These are phyloP conservation scores for Fusarium guadeloupense DNA, from an alignment of 2,329 filamentous ascomycete genomes.

Conservation along the genomic window DNA sequence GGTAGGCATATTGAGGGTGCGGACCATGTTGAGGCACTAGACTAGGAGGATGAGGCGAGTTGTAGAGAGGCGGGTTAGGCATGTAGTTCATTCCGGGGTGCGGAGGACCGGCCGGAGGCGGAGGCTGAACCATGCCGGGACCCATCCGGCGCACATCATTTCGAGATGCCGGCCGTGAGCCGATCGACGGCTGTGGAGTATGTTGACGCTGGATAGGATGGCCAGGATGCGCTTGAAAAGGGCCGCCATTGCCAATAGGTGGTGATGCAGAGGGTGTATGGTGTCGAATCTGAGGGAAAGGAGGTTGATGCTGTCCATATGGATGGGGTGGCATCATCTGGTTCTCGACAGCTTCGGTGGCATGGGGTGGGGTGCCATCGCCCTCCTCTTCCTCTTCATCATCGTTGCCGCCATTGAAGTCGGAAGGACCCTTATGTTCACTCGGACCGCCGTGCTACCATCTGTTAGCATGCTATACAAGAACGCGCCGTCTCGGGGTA, in stretches of 20 bases:
- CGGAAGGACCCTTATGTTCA: conserved; percentile 93
- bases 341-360: conserved; percentile 64
- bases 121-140: conserved; percentile 74
- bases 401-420: conserved; percentile 88
- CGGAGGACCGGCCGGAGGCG: conserved; percentile 63
- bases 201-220: conserved; percentile 69
- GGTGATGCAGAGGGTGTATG: conserved; percentile 87
- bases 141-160: conserved; percentile 80
- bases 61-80: conserved; percentile 86
- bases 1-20: conserved; percentile 36
- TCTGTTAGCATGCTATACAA: conserved; percentile 5
- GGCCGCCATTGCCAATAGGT: conserved; percentile 81
- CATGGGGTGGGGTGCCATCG: conserved; percentile 75
- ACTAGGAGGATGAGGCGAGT: conserved; percentile 56
- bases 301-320: conserved; percentile 65
- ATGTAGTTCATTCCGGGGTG: conserved; percentile 79
- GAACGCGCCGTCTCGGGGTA: not conserved
- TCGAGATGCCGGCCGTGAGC: conserved; percentile 75
- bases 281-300: conserved; percentile 85
- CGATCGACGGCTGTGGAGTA: conserved; percentile 79
- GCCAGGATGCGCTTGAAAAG: conserved; percentile 62
- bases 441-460: conserved; percentile 86
- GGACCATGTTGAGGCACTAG: conserved; percentile 39
- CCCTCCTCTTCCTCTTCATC: conserved; percentile 82
- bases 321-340: conserved; percentile 76